phyloP scores from a whole-genome alignment of 495 filamentous ascomycete species.

The Geopyxis carbonaria region DNA sequence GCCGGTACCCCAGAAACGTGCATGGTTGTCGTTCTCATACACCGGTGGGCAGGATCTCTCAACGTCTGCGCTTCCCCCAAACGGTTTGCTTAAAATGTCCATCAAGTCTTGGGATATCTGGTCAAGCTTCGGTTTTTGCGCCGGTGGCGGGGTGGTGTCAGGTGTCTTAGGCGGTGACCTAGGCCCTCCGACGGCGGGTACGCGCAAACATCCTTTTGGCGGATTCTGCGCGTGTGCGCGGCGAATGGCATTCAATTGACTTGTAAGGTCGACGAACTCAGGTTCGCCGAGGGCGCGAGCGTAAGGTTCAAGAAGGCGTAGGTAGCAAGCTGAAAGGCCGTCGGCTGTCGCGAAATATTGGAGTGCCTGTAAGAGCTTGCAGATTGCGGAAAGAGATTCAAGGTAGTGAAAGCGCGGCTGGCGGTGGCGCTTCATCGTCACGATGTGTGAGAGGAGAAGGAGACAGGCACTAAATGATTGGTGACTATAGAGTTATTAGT shows the following conservation, averaged over 20 bases:
- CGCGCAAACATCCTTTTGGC: no score
- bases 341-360: background rate
- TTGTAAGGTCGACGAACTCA: background rate
- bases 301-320: background rate
- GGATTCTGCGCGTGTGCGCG: background rate
- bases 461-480: constrained; percentile 1
- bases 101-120: background rate
- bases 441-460: background rate
- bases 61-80: background rate
- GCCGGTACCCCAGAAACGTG: background rate
- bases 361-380: background rate
- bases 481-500: background rate
- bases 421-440: background rate
- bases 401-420: background rate
- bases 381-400: background rate
- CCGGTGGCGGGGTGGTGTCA: background rate
- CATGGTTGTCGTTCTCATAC: background rate
- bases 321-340: background rate
- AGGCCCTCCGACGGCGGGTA: background rate
- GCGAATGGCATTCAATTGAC: background rate
- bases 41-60: background rate
- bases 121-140: background rate
- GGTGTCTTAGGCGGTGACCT: background rate
- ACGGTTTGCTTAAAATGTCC: background rate
- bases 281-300: background rate